Evolutionary conservation across 2,329 filamentous ascomycete species (phyloP), one percentile per base, ranked within the genome.

Genomic region (Hypomyces perniciosus): DNA sequence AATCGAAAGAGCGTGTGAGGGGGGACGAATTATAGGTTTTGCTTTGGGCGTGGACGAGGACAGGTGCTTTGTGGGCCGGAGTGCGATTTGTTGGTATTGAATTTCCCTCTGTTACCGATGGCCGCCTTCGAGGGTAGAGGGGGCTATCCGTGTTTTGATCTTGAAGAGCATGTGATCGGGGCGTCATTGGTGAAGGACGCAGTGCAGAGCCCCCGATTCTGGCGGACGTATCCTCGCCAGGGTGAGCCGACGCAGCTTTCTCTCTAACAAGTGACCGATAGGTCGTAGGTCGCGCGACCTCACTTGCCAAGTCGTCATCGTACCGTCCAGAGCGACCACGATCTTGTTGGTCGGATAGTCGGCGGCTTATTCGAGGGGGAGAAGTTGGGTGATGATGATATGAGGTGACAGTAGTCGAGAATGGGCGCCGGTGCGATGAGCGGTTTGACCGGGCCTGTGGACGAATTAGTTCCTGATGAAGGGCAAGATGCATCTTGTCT

Each of bases 21-120:
- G 83, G 81, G 2, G 81, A 85, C 2, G 83, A 82, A 62, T 78
- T 79, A 59, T 79, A 81, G 0, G 72, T 55, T 45, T 67, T 68
- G 49, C 50, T 57, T 26, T 67, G 60, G 8, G 49, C 44, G 27
- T 64, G 51, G 8, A 53, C 58, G 26, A 61, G 39, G 7, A 52
- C 55, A 0, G 59, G 54, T 3, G 65, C 49, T 58, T 76, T 78
- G 53, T 74, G 70, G 0, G 72, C 68, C 2, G 74, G 64, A 20
- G 70, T 64, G 28, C 78, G 73, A n/a, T 68, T 64, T 8, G 71
- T 65, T 6, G 68, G 55, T 4, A 65, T 62, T 4, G 68, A 63
- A 54, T 68, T 70, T 47, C 65, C 70, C 20, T 81, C 77, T 1
- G 76, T 71, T n/a, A 80, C 65, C 1, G 75, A 77, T 7, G 77